Evolutionary conservation across 192 early-diverging fungal genomes (phyloP).

Genomic region (Chytriomyces confervae): DNA sequence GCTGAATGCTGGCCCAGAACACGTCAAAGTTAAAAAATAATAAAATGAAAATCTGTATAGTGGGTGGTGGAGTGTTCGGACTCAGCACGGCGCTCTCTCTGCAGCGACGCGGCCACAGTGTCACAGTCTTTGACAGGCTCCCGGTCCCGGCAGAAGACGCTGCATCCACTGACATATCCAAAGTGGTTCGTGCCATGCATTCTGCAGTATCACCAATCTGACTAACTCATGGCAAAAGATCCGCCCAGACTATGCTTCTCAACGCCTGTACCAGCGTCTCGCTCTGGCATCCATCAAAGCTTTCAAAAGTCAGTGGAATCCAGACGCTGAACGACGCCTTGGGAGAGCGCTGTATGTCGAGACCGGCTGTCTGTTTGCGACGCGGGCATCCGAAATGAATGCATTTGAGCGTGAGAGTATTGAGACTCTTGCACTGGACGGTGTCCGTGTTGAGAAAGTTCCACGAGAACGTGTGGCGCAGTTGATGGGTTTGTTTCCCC

Average conservation of each 20-base stretch:
- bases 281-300: conserved; percentile 30
- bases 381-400: conserved; percentile 5
- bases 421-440: background rate
- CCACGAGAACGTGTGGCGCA: background rate
- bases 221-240: too few species aligned
- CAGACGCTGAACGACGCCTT: conserved; percentile 5
- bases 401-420: conserved; percentile 11
- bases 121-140: conserved; percentile 28
- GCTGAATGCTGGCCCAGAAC: too few species aligned
- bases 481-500: background rate
- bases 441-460: conserved; percentile 1
- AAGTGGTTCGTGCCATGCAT: conserved; percentile 26
- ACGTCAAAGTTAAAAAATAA: too few species aligned
- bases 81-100: conserved; percentile 43
- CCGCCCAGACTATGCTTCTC: conserved; percentile 41
- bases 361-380: conserved; percentile 36
- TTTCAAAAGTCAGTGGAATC: conserved; percentile 36
- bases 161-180: conserved; percentile 47
- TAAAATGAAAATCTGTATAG: conserved; percentile 1
- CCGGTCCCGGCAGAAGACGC: conserved; percentile 41
- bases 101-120: conserved; percentile 9
- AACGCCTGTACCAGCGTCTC: conserved; percentile 37
- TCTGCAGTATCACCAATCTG: too few species aligned
- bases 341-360: conserved; percentile 35
- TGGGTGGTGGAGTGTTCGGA: conserved; percentile 52